Conservation (phyloP, 2,329 filamentous ascomycete genomes). For the Calonectria ilicicola region DNA sequence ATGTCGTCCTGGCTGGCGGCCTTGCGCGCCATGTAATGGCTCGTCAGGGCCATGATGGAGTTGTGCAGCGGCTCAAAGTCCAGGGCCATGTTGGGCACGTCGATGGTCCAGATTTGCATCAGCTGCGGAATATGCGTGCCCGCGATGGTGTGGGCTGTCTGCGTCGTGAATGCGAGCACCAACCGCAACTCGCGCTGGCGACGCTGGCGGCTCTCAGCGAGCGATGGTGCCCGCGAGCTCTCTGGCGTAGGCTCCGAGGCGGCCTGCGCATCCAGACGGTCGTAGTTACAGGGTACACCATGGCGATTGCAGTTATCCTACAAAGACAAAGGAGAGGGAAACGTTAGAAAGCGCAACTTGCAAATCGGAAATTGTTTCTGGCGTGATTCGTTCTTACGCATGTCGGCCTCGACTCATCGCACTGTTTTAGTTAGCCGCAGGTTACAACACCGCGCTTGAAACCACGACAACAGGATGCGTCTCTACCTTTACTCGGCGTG, state of each 20-base stretch:
- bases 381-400: slow-evolving; percentile 30
- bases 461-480: not conserved
- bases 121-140: slow-evolving; percentile 32
- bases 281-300: slow-evolving; percentile 34
- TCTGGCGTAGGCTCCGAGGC: not conserved
- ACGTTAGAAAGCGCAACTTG: not conserved
- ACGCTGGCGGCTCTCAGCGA: slow-evolving; percentile 29
- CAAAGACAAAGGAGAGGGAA: not conserved
- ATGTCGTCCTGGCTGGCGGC: not conserved
- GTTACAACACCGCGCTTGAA: not conserved
- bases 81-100: slow-evolving; percentile 35
- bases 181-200: slow-evolving; percentile 38
- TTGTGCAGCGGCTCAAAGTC: slow-evolving; percentile 38
- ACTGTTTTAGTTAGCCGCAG: slow-evolving; percentile 14
- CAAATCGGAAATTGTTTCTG: not conserved
- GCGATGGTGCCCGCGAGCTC: not conserved
- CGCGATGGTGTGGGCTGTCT: slow-evolving; percentile 32
- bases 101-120: slow-evolving; percentile 30
- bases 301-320: slow-evolving; percentile 38
- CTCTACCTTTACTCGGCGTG: slow-evolving; percentile 42
- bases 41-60: slow-evolving; percentile 36
- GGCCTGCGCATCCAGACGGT: slow-evolving; percentile 14
- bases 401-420: slow-evolving; percentile 34
- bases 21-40: slow-evolving; percentile 31
- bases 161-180: slow-evolving; percentile 33